phyloP scores from a whole-genome alignment of 2,329 filamentous ascomycete species.

The Trichoderma aggressivum region DNA sequence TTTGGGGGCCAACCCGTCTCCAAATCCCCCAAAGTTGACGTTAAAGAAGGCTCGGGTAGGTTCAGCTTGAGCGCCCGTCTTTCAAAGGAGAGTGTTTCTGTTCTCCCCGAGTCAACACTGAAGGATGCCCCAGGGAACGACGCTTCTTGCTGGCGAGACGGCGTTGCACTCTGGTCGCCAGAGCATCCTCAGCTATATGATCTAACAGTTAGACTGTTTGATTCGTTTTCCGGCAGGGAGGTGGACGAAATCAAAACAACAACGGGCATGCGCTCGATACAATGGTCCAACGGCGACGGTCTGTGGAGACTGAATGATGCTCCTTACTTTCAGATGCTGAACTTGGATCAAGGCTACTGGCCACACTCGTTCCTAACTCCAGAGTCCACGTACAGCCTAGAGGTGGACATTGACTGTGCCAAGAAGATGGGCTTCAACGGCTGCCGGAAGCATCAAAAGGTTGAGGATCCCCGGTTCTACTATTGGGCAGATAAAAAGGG shows the following conservation, averaged over 20 bases:
- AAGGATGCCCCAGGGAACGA: constrained; percentile 36
- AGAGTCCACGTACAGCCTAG: constrained; percentile 44
- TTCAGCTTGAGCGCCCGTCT: constrained; percentile 32
- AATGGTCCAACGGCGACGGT: constrained; percentile 56
- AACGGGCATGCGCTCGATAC: constrained; percentile 58
- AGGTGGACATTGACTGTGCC: constrained; percentile 51
- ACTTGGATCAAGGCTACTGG: constrained; percentile 64
- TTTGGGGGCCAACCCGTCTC: constrained; percentile 48
- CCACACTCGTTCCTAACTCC: constrained; percentile 59
- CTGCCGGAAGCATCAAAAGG: constrained; percentile 63
- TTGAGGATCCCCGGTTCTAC: constrained; percentile 58
- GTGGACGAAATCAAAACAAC: constrained; percentile 58
- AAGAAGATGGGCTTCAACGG: constrained; percentile 64
- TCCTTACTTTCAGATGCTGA: constrained; percentile 58
- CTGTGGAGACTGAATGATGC: constrained; percentile 57
- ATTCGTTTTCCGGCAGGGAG: constrained; percentile 34
- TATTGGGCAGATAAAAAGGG: constrained; percentile 61
- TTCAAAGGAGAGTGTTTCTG: constrained; percentile 37
- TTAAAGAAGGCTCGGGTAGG: background rate
- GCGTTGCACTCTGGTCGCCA: constrained; percentile 61
- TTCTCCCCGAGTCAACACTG: constrained; percentile 37
- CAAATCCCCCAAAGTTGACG: constrained; percentile 27
- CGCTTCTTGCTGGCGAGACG: constrained; percentile 46
- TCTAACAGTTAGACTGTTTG: constrained; percentile 50
- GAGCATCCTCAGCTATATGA: constrained; percentile 57